Base-by-base conservation (phyloP, 208 protist species). In the Acanthamoeba royreba region DNA sequence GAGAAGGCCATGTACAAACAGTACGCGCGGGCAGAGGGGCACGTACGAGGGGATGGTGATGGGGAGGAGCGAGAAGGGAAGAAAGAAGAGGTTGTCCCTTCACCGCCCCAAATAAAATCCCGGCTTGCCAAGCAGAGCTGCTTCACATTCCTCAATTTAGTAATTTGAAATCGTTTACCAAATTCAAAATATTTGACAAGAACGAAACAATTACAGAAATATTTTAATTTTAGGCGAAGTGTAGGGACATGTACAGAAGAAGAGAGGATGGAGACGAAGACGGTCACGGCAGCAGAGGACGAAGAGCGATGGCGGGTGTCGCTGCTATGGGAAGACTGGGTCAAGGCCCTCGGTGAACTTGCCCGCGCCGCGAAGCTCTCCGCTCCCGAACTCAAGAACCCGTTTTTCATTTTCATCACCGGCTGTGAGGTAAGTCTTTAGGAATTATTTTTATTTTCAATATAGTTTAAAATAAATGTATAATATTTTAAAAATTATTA, bases 21-120 rank as follows among this genome's bases (percentile, higher is more conserved):
- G 22, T 8, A n/a, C 9, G 8, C n/a, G 55, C 42, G 9, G 69
- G 38, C 69, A n/a, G 40, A 47, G 33, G 69, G 69, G 42, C 69
- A 81, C 69, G 69, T 81, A 81, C 69, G 69, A n/a, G n/a, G n/a
- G n/a, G n/a, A 47, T 81, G 69, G 69, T 47, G 69, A 81, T 81
- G 69, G 42, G 69, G 69, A 31, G 22, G 69, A 81, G 42, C 28
- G 66, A 77, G 69, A 81, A 81, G 69, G 49, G 69, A 81, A 81
- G 69, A 47, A 81, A 81, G 69, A 81, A 9, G 33, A 47, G 13
- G 13, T 58, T 58, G 13, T 13, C 49, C 15, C 49, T 22, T 22
- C 49, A 58, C 49, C 49, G n/a, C n/a, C n/a, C n/a, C n/a, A n/a
- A n/a, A n/a, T n/a, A n/a, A n/a, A n/a, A n/a, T n/a, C n/a, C n/a